These are phyloP conservation scores for Penicillium cataractarum DNA, from an alignment of 495 filamentous ascomycete species.

Conservation along the genomic window DNA sequence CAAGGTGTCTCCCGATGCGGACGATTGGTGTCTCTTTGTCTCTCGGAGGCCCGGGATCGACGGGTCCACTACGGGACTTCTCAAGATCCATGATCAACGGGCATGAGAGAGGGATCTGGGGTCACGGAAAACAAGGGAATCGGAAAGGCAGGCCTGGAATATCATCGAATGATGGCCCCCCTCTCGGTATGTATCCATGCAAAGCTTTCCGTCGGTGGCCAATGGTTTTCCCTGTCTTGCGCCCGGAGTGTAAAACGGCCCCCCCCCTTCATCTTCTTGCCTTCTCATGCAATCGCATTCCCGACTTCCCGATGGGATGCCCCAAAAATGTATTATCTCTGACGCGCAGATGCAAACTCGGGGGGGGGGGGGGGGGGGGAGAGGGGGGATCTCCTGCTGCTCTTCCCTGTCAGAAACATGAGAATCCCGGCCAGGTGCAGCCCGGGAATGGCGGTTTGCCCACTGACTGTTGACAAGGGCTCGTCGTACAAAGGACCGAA, in stretches of 20 bases:
- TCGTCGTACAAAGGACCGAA: constrained; percentile 16
- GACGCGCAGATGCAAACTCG: not conserved
- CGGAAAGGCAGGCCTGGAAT: constrained; percentile 14
- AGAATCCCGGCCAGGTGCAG: constrained; percentile 30
- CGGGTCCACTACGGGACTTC: constrained; percentile 16
- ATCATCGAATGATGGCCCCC: constrained; percentile 9
- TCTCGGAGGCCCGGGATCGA: constrained; percentile 9
- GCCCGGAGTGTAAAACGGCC: constrained; percentile 11
- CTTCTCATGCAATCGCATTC: constrained; percentile 8
- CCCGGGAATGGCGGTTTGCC: constrained; percentile 19
- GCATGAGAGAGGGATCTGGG: constrained; percentile 25
- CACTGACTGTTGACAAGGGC: constrained; percentile 8
- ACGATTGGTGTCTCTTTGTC: constrained; percentile 7
- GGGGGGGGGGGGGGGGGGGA: not conserved
- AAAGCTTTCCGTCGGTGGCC: constrained; percentile 9
- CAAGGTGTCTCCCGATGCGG: not conserved
- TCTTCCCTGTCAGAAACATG: constrained; percentile 21
- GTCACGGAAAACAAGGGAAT: constrained; percentile 17
- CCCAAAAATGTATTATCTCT: not conserved
- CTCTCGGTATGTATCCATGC: constrained; percentile 12
- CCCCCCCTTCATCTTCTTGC: not conserved
- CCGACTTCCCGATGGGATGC: constrained; percentile 15
- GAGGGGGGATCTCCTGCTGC: not conserved
- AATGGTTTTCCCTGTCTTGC: constrained; percentile 15
- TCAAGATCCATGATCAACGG: constrained; percentile 29